Conservation (phyloP, 495 filamentous ascomycete species). For the Umbilicaria muhlenbergii region DNA sequence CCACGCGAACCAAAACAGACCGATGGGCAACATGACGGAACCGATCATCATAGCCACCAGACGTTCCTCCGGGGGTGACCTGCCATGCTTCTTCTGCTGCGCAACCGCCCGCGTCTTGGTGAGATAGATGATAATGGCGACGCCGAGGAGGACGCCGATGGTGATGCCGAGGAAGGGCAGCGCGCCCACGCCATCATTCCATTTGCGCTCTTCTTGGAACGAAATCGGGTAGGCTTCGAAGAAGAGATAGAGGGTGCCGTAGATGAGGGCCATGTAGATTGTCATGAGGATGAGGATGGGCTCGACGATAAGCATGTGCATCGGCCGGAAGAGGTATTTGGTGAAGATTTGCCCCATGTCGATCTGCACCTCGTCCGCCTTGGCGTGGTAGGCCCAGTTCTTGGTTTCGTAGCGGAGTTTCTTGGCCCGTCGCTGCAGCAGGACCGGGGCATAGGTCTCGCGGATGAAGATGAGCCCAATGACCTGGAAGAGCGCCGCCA, state of each 20-base stretch:
- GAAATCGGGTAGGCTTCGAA: constrained; percentile 38
- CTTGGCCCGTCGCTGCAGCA: constrained; percentile 33
- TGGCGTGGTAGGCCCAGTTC: constrained; percentile 40
- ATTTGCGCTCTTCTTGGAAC: constrained; percentile 31
- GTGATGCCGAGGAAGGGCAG: constrained; percentile 40
- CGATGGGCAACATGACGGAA: constrained; percentile 29
- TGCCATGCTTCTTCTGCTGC: constrained; percentile 11
- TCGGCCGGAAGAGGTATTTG: constrained; percentile 20
- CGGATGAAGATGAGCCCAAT: constrained; percentile 26
- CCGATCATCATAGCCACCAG: constrained; percentile 37
- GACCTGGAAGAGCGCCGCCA: constrained; percentile 26
- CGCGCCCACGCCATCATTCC: constrained; percentile 25
- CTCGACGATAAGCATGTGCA: constrained; percentile 31
- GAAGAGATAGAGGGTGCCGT: constrained; percentile 29
- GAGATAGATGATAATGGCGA: constrained; percentile 30
- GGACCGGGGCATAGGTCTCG: constrained; percentile 37
- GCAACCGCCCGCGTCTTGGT: constrained; percentile 22
- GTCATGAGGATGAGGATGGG: constrained; percentile 30
- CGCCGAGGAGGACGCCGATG: constrained; percentile 29
- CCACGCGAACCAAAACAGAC: constrained; percentile 44
- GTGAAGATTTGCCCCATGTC: constrained; percentile 19
- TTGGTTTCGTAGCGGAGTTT: constrained; percentile 34
- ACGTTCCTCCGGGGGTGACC: constrained; percentile 31
- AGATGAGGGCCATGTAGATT: constrained; percentile 32
- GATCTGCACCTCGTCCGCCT: constrained; percentile 30